Base-by-base conservation (phyloP, 495 filamentous ascomycete genomes). In the Neurospora tetraspora region DNA sequence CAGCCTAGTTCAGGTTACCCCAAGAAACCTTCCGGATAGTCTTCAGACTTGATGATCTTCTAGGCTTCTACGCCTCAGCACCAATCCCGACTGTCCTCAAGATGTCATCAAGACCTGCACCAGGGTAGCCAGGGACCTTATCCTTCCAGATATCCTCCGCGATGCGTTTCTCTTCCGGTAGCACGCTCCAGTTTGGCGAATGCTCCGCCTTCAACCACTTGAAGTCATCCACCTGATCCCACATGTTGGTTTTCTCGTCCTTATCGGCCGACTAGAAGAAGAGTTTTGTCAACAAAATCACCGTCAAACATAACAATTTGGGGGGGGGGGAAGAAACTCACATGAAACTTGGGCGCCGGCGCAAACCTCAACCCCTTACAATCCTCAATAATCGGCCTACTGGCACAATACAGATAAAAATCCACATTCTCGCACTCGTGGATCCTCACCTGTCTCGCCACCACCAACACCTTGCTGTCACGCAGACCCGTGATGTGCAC, bases 201-300 rank as follows among this genome's bases (percentile, higher is more conserved):
- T 88, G 89, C 68, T 91, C 92, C 12, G 87, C 83, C 80, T 94
- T 96, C 73, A 97, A 86, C 96, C 96, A 98, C 81, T 97, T 96
- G 85, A 99, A 99, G 77, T 99, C 96, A 77, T 98, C 93, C 16
- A 99, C 91, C 77, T 96, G 89, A 76, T 93, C 88, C 92, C 93
- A 99, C 72, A 90, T 85, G 80, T 96, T 94, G 71, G 76, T 77
- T 42, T 81, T 77, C 39, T 74, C 73, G 10, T 78, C 72, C 39
- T 76, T 73, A 20, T 84, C 80, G 18, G 75, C 76, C 36, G 82
- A 75, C 80, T 83, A 72, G 6, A 2, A 11, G 20, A 53, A 20
- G 1, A 3, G 20, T 3, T 2, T 14, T 37, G 47, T 65, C 20
- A 37, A 18, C n/a, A 39, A 14, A 16, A 9, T 69, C 18, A n/a